Conservation (phyloP, 768 basidiomycete species). For the Boletus coccyginus region DNA sequence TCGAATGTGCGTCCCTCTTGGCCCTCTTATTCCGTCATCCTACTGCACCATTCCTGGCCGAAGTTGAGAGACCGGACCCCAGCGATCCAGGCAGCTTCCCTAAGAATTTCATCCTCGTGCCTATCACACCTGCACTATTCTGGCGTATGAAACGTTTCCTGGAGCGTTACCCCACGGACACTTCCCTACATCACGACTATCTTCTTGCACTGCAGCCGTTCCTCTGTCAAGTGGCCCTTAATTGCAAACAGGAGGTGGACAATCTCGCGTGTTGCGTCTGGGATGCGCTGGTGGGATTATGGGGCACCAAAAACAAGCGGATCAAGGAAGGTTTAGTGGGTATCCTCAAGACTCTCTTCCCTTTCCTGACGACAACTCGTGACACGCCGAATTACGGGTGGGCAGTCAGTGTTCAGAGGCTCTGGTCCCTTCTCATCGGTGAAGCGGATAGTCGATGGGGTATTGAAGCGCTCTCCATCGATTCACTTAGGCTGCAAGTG, state of each 20-base stretch:
- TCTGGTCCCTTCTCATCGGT: conserved; percentile 55
- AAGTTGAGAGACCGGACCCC: conserved; percentile 28
- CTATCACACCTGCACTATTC: conserved; percentile 49
- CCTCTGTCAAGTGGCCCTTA: conserved; percentile 76
- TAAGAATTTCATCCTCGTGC: conserved; percentile 22
- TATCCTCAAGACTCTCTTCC: conserved; percentile 69
- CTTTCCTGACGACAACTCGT: conserved; percentile 53
- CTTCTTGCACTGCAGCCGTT: conserved; percentile 65
- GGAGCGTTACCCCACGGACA: conserved; percentile 62
- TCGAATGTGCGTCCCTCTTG: conserved; percentile 69
- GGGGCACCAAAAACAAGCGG: conserved; percentile 73
- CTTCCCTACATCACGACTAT: conserved; percentile 76
- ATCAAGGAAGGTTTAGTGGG: conserved; percentile 79
- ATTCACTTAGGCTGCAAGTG: conserved; percentile 57
- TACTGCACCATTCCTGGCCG: conserved; percentile 53
- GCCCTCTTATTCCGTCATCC: conserved; percentile 56
- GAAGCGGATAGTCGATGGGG: conserved; percentile 68
- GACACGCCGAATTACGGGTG: conserved; percentile 36
- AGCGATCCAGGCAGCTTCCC: conserved; percentile 29
- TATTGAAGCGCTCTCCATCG: conserved; percentile 61
- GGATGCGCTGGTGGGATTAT: conserved; percentile 62
- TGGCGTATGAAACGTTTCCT: conserved; percentile 62
- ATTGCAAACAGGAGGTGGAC: conserved; percentile 57
- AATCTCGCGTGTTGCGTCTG: conserved; percentile 62
- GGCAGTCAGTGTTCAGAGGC: conserved; percentile 46